phyloP scores from a whole-genome alignment of 2,329 filamentous ascomycete genomes.

The Colletotrichum paranaense region DNA sequence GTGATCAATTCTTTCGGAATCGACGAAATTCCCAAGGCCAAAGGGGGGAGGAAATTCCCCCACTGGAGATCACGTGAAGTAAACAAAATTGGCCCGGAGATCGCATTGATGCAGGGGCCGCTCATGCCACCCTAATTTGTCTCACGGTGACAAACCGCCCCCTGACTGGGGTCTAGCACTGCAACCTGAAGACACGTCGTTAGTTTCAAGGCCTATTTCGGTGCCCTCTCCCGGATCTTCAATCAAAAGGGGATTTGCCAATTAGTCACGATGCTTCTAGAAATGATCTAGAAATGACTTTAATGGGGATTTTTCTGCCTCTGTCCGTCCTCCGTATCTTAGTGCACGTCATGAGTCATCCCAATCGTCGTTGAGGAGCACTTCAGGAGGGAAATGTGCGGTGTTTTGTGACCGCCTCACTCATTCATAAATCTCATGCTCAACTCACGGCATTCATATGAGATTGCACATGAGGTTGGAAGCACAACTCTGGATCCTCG shows the following conservation, averaged over 20 bases:
- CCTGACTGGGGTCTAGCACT: neutral
- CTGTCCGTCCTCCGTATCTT: too few species aligned
- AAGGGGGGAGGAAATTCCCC: slow-evolving; percentile 2
- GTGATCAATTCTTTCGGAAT: neutral
- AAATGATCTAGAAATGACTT: too few species aligned
- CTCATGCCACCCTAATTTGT: neutral
- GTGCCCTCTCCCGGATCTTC: neutral
- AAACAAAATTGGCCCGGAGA: slow-evolving; percentile 34
- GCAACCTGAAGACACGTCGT: neutral
- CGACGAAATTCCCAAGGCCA: neutral
- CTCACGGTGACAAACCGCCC: neutral
- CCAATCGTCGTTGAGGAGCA: too few species aligned
- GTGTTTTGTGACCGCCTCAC: too few species aligned
- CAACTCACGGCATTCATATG: too few species aligned
- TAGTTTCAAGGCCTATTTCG: neutral
- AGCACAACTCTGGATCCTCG: too few species aligned
- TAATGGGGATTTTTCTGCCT: neutral
- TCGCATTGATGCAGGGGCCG: slow-evolving; percentile 33
- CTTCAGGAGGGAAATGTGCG: too few species aligned
- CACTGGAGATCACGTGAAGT: slow-evolving; percentile 27
- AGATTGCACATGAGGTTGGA: too few species aligned
- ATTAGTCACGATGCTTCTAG: too few species aligned
- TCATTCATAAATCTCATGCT: too few species aligned
- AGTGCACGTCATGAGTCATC: too few species aligned
- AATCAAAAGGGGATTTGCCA: neutral